These are phyloP conservation scores for Cerioporus squamosus DNA, from an alignment of 1,284 basidiomycete genomes.

Conservation along the genomic window DNA sequence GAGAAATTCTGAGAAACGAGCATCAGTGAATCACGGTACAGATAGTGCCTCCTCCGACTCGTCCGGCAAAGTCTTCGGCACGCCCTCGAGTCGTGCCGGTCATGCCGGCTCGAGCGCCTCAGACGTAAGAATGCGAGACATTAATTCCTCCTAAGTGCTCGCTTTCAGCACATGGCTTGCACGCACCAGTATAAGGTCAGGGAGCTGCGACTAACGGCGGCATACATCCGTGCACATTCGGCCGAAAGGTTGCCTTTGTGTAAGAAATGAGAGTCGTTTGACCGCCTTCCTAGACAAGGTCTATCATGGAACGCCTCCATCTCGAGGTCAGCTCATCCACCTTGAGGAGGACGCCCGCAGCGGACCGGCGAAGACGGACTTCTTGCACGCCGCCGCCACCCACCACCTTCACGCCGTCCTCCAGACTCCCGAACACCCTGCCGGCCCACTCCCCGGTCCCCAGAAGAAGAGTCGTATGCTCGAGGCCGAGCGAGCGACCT, in stretches of 20 bases:
- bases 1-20: too few relatives aligned
- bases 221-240: too few relatives aligned
- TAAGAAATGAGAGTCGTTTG: too few relatives aligned
- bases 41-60: too few relatives aligned
- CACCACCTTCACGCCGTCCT: conserved; percentile 62
- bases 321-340: conserved; percentile 76
- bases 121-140: too few relatives aligned
- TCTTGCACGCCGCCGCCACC: conserved; percentile 74
- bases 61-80: background rate
- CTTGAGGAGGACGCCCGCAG: conserved; percentile 83
- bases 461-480: conserved; percentile 73
- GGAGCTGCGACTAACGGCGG: too few relatives aligned
- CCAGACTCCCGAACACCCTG: conserved; percentile 67
- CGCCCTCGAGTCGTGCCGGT: background rate
- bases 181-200: too few relatives aligned
- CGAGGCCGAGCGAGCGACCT: conserved; percentile 76
- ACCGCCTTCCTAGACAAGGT: conserved; percentile 23
- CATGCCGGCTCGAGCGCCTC: background rate
- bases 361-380: conserved; percentile 62
- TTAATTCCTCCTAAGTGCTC: too few relatives aligned
- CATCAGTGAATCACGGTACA: too few relatives aligned
- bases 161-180: too few relatives aligned
- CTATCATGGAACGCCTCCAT: conserved; percentile 78
- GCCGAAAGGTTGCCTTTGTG: background rate
- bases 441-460: conserved; percentile 84